These are phyloP conservation scores for Nicotiana sylvestris DNA, from an alignment of 257 asterid species.

Conservation along the genomic window DNA sequence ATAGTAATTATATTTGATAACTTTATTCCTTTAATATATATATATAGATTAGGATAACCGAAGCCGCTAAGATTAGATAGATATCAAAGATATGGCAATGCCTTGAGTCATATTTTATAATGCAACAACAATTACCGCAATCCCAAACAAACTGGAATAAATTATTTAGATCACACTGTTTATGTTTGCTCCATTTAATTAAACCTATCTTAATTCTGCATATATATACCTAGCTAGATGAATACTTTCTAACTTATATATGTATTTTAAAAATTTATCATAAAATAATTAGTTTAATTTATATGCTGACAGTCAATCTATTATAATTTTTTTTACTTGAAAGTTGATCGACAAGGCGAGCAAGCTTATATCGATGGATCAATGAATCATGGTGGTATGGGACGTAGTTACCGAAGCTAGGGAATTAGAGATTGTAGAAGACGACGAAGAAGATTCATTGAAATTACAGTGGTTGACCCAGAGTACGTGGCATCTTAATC, in stretches of 20 bases:
- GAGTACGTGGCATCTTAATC: conserved; percentile 34
- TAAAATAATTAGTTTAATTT: too few species aligned
- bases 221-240: not conserved
- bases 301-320: not conserved
- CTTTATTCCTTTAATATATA: too few species aligned
- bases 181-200: not conserved
- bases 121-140: not conserved
- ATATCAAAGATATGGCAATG: not conserved
- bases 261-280: too few species aligned
- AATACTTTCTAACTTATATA: not conserved
- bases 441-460: conserved; percentile 25
- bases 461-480: conserved; percentile 13
- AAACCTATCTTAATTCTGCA: not conserved
- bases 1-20: too few species aligned
- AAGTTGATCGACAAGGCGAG: not conserved
- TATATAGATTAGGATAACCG: too few species aligned
- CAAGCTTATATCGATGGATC: not conserved
- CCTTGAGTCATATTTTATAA: not conserved
- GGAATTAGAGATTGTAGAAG: not conserved
- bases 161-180: not conserved
- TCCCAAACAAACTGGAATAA: not conserved
- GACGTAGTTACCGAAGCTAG: conserved; percentile 4
- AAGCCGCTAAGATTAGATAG: not conserved
- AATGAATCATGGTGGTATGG: not conserved
- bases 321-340: not conserved